These are phyloP conservation scores for Thelephora ganbajun DNA, from an alignment of 768 basidiomycete genomes.

Conservation along the genomic window DNA sequence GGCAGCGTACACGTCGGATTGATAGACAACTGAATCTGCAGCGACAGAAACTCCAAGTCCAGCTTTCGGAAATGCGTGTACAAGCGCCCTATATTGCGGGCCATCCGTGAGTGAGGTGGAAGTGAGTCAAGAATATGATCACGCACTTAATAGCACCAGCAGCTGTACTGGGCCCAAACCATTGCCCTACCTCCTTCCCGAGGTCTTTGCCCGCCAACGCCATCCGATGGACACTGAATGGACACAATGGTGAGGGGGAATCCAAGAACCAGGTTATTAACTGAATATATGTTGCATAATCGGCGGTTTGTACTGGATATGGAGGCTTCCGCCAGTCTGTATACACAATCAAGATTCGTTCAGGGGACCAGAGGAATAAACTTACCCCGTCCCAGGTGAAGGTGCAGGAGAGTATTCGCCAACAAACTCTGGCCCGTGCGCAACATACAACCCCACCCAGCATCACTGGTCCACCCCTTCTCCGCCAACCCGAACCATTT, in stretches of 20 bases:
- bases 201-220: conserved; percentile 88
- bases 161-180: conserved; percentile 98
- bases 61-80: conserved; percentile 66
- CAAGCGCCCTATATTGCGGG: conserved; percentile 42
- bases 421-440: conserved; percentile 76
- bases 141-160: conserved; percentile 84
- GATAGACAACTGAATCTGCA: conserved; percentile 70
- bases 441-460: conserved; percentile 90
- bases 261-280: conserved; percentile 95
- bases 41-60: conserved; percentile 75
- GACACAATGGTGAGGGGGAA: conserved; percentile 66
- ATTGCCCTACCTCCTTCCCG: conserved; percentile 90
- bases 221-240: conserved; percentile 95
- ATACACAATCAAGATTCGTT: not conserved
- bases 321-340: conserved; percentile 80
- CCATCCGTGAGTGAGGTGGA: not conserved
- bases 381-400: conserved; percentile 65
- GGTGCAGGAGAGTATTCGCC: conserved; percentile 63
- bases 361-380: conserved; percentile 3
- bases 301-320: conserved; percentile 38
- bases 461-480: conserved; percentile 73
- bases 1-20: conserved; percentile 75
- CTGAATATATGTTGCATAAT: conserved; percentile 79
- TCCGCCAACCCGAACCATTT: conserved; percentile 43
- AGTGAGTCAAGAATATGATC: not conserved